Evolutionary conservation across 768 basidiomycete species (phyloP).

Genomic region (Lactarius quietus): DNA sequence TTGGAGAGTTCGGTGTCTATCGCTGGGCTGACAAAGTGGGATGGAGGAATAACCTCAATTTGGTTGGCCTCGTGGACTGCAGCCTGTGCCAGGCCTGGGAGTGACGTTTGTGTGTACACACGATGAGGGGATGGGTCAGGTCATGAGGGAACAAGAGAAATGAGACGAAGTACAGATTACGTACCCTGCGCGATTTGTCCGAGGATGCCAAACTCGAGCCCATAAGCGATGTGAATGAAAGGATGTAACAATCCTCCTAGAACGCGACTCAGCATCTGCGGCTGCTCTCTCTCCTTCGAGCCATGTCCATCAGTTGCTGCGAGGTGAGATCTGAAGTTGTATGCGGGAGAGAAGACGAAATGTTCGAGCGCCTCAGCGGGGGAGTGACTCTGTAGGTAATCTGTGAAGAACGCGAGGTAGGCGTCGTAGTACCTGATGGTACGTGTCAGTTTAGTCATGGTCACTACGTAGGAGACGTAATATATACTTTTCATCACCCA

Average conservation of each 20-base stretch:
- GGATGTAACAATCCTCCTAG: conserved; percentile 58
- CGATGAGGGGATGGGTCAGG: not conserved
- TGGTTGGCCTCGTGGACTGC: conserved; percentile 45
- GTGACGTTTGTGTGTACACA: not conserved
- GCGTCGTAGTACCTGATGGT: conserved; percentile 49
- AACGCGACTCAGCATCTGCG: conserved; percentile 55
- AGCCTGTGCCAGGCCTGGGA: conserved; percentile 52
- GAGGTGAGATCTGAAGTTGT: conserved; percentile 40
- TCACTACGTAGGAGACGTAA: not conserved
- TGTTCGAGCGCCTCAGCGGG: conserved; percentile 47
- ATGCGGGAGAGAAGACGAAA: conserved; percentile 52
- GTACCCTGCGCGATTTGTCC: conserved; percentile 61
- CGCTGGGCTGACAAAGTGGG: conserved; percentile 25
- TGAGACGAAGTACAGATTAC: not conserved
- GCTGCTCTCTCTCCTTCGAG: conserved; percentile 33
- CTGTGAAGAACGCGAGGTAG: conserved; percentile 56
- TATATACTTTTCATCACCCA: conserved; percentile 54
- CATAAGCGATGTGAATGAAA: conserved; percentile 59
- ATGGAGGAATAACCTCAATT: conserved; percentile 34
- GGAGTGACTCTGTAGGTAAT: conserved; percentile 40
- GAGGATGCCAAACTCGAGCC: conserved; percentile 55
- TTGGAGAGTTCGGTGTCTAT: conserved; percentile 17
- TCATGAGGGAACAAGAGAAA: not conserved
- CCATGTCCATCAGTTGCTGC: conserved; percentile 22
- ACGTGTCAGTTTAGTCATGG: not conserved